phyloP scores from a whole-genome alignment of 75 land plant species.

The Picea glauca region DNA sequence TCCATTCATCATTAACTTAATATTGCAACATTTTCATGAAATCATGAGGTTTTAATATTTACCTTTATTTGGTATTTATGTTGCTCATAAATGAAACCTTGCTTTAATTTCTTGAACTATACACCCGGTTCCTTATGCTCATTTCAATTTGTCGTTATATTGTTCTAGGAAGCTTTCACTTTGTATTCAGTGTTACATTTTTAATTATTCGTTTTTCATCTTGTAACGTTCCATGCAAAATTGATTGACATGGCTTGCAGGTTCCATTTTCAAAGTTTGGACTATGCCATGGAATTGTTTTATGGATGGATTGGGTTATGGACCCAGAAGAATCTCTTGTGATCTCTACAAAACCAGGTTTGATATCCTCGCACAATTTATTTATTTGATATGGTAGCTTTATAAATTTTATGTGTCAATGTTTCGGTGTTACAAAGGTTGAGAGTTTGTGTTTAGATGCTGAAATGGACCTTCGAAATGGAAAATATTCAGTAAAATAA shows the following conservation, averaged over 20 bases:
- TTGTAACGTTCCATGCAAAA: neutral
- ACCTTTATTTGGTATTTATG: neutral
- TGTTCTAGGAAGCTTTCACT: no score
- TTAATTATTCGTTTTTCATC: neutral
- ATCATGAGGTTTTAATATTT: neutral
- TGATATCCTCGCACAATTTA: neutral
- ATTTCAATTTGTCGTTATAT: no score
- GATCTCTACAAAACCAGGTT: constrained; percentile 80
- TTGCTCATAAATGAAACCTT: no score
- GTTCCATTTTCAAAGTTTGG: constrained; percentile 48
- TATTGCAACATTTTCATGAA: neutral
- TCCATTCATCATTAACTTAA: neutral
- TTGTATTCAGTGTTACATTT: no score
- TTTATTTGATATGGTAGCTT: no score
- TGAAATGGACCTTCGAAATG: no score
- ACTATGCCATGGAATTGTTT: constrained; percentile 78
- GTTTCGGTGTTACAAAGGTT: no score
- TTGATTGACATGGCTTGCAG: constrained; percentile 28
- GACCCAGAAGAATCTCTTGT: constrained; percentile 38
- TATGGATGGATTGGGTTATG: constrained; percentile 97
- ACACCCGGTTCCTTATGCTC: no score
- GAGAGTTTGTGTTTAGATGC: no score
- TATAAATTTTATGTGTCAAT: no score
- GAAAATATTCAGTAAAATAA: no score
- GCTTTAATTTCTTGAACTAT: no score